Evolutionary conservation across 2,329 filamentous ascomycete species (phyloP), one percentile per base, ranked within the genome.

Genomic region (Fusarium pseudonygamai): DNA sequence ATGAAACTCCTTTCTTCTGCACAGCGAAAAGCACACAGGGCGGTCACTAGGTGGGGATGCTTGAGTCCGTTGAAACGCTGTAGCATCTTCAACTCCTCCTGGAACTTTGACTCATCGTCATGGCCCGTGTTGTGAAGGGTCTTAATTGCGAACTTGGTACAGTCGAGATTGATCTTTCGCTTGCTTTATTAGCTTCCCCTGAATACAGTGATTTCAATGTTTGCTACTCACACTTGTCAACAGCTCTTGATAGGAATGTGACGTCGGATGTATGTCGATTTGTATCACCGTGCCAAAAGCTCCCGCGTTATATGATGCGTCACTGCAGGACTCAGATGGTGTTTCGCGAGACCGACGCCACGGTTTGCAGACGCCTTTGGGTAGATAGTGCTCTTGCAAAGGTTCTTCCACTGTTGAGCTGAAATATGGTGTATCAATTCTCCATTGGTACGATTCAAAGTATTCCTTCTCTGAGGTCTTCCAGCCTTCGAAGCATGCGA

Each of bases 301-400:
- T 26, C 24, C 24, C 24, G 10, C 9, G 13, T 45, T 26, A 6
- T 26, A 16, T 45, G 24, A 10, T 9, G 13, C 42, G 0, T 20
- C 42, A 11, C 9, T 8, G 9, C 24, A 1, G 7, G 24, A 3
- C 5, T 45, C 42, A 0, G 11, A 26, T 16, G 0, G 15, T 13
- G 12, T 20, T 45, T 45, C 16, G 42, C 24, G 24, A 4, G 16
- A 14, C 11, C 24, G 42, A 4, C 42, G 12, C 42, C 42, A 45
- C 7, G 42, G 42, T 26, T 26, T 45, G 4, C 42, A 45, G 42
- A 11, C 16, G 11, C 7, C 11, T 26, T 45, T 45, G 8, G 13
- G 24, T 10, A 45, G 11, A 14, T 26, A 15, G 16, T 45, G 16
- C 42, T 26, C 7, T 3, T 9, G 6, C 0, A 45, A 26, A 26